Evolutionary conservation across 306 rosid species (phyloP).

Genomic region (Morella rubra): DNA sequence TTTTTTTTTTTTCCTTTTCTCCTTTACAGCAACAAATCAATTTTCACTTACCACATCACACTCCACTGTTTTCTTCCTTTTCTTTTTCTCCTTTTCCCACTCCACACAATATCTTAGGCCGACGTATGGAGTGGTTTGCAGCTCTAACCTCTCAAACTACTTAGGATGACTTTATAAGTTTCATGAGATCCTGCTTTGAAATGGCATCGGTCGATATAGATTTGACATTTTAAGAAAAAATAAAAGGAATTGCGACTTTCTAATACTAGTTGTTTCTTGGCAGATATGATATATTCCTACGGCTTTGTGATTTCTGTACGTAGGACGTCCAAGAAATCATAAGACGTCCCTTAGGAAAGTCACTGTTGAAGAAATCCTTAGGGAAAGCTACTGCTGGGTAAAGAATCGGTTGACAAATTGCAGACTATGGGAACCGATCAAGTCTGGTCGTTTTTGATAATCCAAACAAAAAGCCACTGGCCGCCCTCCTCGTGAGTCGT

Average conservation of each 20-base stretch:
- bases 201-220: too few species aligned
- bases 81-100: neutral
- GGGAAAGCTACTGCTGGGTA: conserved; percentile 7
- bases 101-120: too few species aligned
- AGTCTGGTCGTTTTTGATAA: conserved; percentile 28
- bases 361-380: too few species aligned
- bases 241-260: too few species aligned
- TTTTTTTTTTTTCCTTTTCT: conserved; percentile 28
- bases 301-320: too few species aligned
- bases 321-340: too few species aligned
- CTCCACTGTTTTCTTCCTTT: neutral
- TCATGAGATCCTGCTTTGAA: too few species aligned
- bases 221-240: too few species aligned
- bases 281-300: too few species aligned
- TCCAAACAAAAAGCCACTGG: conserved; percentile 21
- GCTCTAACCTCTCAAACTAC: neutral
- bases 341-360: too few species aligned
- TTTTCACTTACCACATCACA: too few species aligned
- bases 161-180: neutral
- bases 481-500: conserved; percentile 29
- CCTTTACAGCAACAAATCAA: conserved; percentile 11
- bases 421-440: conserved; percentile 26
- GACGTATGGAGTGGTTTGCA: neutral
- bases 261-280: too few species aligned
- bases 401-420: neutral